Base-by-base conservation (phyloP, 306 rosid species). In the Quercus suber region DNA sequence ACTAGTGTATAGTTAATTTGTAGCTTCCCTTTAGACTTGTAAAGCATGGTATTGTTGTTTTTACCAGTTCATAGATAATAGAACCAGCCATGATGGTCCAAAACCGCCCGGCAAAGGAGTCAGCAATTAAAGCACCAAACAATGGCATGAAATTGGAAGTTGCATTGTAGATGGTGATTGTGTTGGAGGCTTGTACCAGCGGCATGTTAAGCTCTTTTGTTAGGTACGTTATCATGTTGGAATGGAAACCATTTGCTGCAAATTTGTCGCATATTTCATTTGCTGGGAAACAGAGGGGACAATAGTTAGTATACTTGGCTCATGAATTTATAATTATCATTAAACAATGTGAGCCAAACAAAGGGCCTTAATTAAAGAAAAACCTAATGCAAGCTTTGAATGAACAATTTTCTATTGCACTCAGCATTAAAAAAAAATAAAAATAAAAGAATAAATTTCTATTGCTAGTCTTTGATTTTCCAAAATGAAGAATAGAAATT, bases 201-300 rank as follows among this genome's bases (percentile, higher is more conserved):
- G 98, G 87, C 94, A 93, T 82, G 78, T 90, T 91, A 30, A 91
- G 85, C 73, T 84, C 87, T 19, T 83, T 89, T 1, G 97, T 93
- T 58, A 91, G 35, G 77, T 93, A 93, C 37, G 86, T 89, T 82
- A 91, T 91, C 81, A 91, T 80, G 85, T 93, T 93, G 5, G 88
- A 80, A 55, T 89, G 92, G 61, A 89, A 91, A 0, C 97, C 98
- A 14, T 83, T 81, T 12, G 73, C 37, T 0, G 97, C 97, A 79
- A 93, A 89, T 88, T 90, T 89, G 49, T 91, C 97, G 37, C 98
- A 93, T 4, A 89, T 76, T 79, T 93, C 98, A 82, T 87, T 93
- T 69, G 85, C 98, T 93, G 89, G 81, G 52, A 61, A 52, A 14
- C 15, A 41, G 31, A 31, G 28, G 19, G 30, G 9, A 55, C 30